Conservation (phyloP, 2,329 filamentous ascomycete species). For the Colletotrichum sansevieriae region DNA sequence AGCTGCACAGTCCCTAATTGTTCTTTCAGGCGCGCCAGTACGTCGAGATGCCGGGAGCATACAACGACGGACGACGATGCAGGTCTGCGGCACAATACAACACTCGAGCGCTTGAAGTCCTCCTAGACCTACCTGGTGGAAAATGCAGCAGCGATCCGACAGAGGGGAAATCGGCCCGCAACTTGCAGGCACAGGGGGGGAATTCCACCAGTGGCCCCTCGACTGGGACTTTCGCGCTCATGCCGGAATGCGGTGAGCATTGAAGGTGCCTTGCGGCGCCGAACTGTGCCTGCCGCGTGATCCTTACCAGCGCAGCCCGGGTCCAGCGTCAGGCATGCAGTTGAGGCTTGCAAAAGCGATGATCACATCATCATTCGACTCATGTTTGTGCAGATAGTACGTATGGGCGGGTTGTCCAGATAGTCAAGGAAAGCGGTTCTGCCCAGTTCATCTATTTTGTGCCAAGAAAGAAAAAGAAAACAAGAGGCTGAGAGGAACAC, state of each 20-base stretch:
- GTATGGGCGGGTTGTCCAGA: background rate
- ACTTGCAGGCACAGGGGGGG: conserved; percentile 26
- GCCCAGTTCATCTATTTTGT: background rate
- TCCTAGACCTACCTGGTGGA: conserved; percentile 2
- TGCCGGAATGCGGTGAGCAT: conserved; percentile 34
- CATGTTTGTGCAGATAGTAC: conserved; percentile 26
- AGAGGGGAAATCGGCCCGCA: conserved; percentile 25
- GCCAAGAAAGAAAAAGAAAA: background rate
- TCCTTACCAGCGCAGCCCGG: background rate
- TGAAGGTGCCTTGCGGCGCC: background rate
- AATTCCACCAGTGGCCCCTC: conserved; percentile 29
- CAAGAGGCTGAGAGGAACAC: background rate
- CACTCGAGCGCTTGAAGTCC: conserved; percentile 5
- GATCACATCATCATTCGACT: conserved; percentile 27
- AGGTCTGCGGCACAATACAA: conserved; percentile 15
- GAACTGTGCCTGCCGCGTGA: conserved; percentile 13
- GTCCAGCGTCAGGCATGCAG: conserved; percentile 20
- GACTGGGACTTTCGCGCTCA: conserved; percentile 16
- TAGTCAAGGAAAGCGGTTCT: background rate
- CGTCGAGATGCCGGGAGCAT: conserved; percentile 8
- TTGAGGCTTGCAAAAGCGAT: conserved; percentile 14
- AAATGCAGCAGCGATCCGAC: background rate
- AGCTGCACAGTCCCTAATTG: conserved; percentile 4
- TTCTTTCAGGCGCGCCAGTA: conserved; percentile 10
- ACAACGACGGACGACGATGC: background rate